A percentile compares a stretch with the other conserved stretches of the same genome.
Conservation (phyloP, 805 yeast species). For the Debaryomyces prosopidis region DNA sequence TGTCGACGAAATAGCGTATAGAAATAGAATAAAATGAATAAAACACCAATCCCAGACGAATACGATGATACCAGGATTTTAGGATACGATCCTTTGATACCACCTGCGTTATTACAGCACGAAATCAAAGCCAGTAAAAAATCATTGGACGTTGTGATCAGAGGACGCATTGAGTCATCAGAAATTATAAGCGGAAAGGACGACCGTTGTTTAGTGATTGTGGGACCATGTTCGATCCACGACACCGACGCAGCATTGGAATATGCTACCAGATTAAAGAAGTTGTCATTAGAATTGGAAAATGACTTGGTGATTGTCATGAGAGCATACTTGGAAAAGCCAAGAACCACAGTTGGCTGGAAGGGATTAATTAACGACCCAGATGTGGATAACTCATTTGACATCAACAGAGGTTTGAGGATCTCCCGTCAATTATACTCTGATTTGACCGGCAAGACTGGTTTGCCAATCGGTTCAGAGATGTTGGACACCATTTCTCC, state of each 20-base stretch:
- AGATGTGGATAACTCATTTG: constrained; percentile 86
- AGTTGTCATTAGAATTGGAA: constrained; percentile 66
- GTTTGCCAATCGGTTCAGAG: constrained; percentile 93
- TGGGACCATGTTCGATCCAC: constrained; percentile 97
- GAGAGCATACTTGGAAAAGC: constrained; percentile 98
- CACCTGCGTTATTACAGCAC: constrained; percentile 87
- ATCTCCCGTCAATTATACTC: constrained; percentile 83
- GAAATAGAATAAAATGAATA: constrained; percentile 21
- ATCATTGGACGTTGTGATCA: constrained; percentile 62
- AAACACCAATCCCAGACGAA: constrained; percentile 62
- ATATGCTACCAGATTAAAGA: constrained; percentile 71
- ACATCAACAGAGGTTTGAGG: constrained; percentile 91
- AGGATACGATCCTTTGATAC: constrained; percentile 91
- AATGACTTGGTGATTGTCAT: constrained; percentile 81
- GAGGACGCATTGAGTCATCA: constrained; percentile 78
- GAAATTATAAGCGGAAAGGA: constrained; percentile 71
- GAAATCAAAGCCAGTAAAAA: constrained; percentile 69
- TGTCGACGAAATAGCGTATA: background rate
- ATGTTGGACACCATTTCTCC: constrained; percentile 98
- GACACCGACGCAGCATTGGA: constrained; percentile 88
- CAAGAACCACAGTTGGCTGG: constrained; percentile 99
- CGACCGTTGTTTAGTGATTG: constrained; percentile 83
- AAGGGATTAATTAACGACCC: constrained; percentile 98
- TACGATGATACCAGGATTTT: constrained; percentile 74
- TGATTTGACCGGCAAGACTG: constrained; percentile 67